These are phyloP conservation scores for Phytophthora fragariae DNA, from an alignment of 352 stramenopile species.

Conservation along the genomic window DNA sequence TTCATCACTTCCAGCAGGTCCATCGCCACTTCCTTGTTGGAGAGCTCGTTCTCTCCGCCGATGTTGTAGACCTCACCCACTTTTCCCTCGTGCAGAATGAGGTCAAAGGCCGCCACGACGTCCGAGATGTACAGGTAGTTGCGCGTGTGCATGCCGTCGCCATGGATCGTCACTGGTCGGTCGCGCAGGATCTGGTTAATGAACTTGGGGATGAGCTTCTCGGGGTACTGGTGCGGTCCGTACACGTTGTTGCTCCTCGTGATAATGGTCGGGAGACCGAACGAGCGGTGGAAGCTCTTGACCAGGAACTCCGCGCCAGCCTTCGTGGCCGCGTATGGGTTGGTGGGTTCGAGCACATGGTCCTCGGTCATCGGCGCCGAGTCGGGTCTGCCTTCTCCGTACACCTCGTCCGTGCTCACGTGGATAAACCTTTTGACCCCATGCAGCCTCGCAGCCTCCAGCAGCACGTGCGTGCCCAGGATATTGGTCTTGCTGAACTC, in stretches of 20 bases:
- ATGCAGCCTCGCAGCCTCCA: slow-evolving; percentile 95
- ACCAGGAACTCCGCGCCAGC: slow-evolving; percentile 98
- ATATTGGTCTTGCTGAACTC: slow-evolving; percentile 99
- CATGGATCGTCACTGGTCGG: slow-evolving; percentile 94
- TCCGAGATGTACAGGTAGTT: slow-evolving; percentile 99
- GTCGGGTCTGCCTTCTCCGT: slow-evolving; percentile 94
- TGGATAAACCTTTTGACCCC: slow-evolving; percentile 96
- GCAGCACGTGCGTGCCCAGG: slow-evolving; percentile 96
- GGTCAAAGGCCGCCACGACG: slow-evolving; percentile 96
- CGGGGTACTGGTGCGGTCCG: slow-evolving; percentile 98
- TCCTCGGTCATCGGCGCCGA: slow-evolving; percentile 95
- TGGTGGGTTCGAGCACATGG: slow-evolving; percentile 96
- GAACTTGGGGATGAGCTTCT: slow-evolving; percentile 99
- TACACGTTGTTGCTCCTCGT: slow-evolving; percentile 99
- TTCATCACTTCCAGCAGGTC: slow-evolving; percentile 84
- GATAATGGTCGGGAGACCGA: slow-evolving; percentile 97
- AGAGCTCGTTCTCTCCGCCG: slow-evolving; percentile 79
- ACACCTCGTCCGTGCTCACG: slow-evolving; percentile 99
- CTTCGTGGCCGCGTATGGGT: slow-evolving; percentile 99
- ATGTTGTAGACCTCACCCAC: slow-evolving; percentile 98
- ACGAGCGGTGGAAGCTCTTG: slow-evolving; percentile 94
- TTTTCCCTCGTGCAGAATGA: slow-evolving; percentile 94
- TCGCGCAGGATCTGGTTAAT: slow-evolving; percentile 96
- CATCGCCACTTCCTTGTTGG: slow-evolving; percentile 87
- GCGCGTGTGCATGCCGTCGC: slow-evolving; percentile 94